Base-by-base conservation (phyloP, 768 basidiomycete genomes). In the Tylopilus cervinicoccineus region DNA sequence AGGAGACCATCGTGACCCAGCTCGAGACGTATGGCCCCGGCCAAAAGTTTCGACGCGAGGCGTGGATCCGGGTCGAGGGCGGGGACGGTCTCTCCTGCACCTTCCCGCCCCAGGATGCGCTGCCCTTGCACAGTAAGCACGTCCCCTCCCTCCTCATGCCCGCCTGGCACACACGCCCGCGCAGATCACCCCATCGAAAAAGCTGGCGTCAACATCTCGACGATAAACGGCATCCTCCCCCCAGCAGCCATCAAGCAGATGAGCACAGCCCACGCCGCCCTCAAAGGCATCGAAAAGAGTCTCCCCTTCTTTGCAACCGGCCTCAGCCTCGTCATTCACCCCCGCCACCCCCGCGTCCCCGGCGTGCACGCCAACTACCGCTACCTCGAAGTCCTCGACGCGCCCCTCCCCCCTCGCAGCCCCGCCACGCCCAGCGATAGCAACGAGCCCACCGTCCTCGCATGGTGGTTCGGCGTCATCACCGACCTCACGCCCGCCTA, bases 401-500 rank as follows among this genome's bases (percentile, higher is more conserved):
- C 19, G 1, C 50, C 42, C 1, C 49, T 40, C 10, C 27, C 36
- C 2, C 23, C 36, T 23, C 43, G 43, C n/a, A 10, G n/a, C 26
- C 7, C 17, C n/a, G 13, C 13, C 29, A 24, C 23, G 16, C 17
- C 32, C 22, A 36, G 16, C 17, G 33, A 19, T 13, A 14, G 19
- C 38, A 38, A 20, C 7, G n/a, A 11, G 6, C 34, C 54, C 23
- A 34, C 37, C 10, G 51, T 60, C 32, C 43, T 59, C 14, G 60
- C 60, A 7, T 63, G 60, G 63, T 65, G 63, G 55, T 63, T 63
- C 9, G 56, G 62, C 23, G 54, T 42, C 12, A 57, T 56, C 54
- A 54, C 48, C 17, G 78, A 80, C 59, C 59, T 81, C 19, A 79
- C 78, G 0, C 80, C 80, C 6, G 69, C 68, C 6, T 80, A 78